Conservation (phyloP, 2,329 filamentous ascomycete genomes). For the Rutstroemia sp. region DNA sequence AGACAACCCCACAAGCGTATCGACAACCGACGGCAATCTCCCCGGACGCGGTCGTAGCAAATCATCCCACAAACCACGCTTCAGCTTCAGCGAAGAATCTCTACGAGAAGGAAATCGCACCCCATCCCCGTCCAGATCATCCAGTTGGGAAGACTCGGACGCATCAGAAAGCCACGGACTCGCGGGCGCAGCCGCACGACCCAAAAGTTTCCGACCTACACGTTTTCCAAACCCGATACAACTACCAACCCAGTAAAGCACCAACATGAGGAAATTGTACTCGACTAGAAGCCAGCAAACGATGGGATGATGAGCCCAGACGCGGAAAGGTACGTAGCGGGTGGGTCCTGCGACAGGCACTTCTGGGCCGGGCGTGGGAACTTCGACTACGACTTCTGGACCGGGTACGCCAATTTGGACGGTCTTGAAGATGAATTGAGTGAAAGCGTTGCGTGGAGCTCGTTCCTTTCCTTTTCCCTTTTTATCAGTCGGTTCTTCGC, state of each 20-base stretch:
- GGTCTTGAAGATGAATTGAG: too few relatives aligned
- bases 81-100: background rate
- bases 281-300: conserved; percentile 10
- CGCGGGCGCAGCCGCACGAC: background rate
- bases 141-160: background rate
- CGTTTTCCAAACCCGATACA: background rate
- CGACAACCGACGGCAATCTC: background rate
- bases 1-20: background rate
- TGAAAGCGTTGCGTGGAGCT: too few relatives aligned
- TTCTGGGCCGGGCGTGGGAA: background rate
- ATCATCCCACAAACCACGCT: background rate
- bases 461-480: too few relatives aligned
- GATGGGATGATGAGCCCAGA: conserved; percentile 6
- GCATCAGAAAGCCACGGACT: background rate
- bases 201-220: background rate
- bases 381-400: background rate
- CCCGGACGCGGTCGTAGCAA: background rate
- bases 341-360: background rate
- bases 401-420: background rate
- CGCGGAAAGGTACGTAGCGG: conserved; percentile 3
- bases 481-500: too few relatives aligned
- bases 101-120: background rate
- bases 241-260: background rate
- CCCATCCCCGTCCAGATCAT: background rate
- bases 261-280: conserved; percentile 3